Evolutionary conservation across 345 rosid species (phyloP), one percentile per base, ranked within the genome.

Genomic region (Syzygium grande): DNA sequence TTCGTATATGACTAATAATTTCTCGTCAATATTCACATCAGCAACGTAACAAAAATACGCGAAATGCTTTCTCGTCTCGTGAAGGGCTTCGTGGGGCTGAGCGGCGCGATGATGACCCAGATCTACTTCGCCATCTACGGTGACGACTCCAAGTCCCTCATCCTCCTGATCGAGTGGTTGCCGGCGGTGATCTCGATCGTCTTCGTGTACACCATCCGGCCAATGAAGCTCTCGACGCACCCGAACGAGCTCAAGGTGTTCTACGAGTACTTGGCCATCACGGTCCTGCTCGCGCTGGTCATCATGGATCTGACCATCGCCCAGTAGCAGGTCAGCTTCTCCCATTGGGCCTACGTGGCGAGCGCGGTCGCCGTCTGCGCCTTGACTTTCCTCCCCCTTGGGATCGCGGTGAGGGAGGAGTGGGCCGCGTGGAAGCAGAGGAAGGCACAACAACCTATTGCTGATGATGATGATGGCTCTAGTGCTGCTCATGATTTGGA

Each of bases 101-200:
- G 89, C 79, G 86, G 91, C 21, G 91, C 88, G 19, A 78, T 89
- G 6, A 46, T 89, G 23, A 85, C 91, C 7, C 89, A 89, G 41
- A 53, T 87, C 30, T 86, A 85, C 86, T 83, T 27, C 41, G 89
- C 91, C 54, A 52, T 89, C 34, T 86, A 89, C 12, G 85, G 84
- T 43, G 51, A 87, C 38, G 88, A 89, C 30, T 56, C 91, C 27
- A 87, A 85, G 73, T 29, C 84, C 16, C 25, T 89, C 79, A 88
- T 89, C 41, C 85, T 89, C 49, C 91, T 87, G 55, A 63, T 87
- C 63, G 91, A 73, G 38, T 89, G 91, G 91, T 85, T 87, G 14
- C 89, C 91, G 41, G 89, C 89, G 15, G 91, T 53, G 15, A 80
- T 89, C 21, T 85, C 89, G 0, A 4, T 89, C 51, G 25, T 52